Conservation (phyloP, 768 basidiomycete species). For the Filobasidium wieringae region DNA sequence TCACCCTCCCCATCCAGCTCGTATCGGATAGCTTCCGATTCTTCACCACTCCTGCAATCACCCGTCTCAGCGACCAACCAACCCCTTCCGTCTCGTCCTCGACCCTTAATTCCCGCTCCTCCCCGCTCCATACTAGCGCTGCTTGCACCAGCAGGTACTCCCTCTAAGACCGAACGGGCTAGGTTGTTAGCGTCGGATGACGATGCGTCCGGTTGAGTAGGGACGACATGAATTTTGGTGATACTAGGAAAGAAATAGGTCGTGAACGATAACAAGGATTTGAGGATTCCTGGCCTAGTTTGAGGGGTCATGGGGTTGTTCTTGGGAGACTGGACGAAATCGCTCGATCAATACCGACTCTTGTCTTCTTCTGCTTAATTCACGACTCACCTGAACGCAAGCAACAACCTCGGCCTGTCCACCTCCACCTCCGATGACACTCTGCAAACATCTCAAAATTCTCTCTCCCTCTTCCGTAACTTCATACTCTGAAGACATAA, state of each 20-base stretch:
- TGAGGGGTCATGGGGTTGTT: conserved; percentile 43
- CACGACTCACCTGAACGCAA: conserved; percentile 51
- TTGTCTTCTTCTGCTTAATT: conserved; percentile 18
- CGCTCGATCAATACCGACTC: not conserved
- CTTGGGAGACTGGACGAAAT: conserved; percentile 16
- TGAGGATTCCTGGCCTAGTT: conserved; percentile 56
- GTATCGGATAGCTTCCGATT: conserved; percentile 4
- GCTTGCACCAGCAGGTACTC: conserved; percentile 51
- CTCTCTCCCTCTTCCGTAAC: conserved; percentile 79
- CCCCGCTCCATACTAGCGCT: not conserved
- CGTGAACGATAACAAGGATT: conserved; percentile 85
- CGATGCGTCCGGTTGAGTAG: conserved; percentile 6
- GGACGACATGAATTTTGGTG: conserved; percentile 48
- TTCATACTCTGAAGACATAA: conserved; percentile 68
- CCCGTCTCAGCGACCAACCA: conserved; percentile 57
- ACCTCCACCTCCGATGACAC: conserved; percentile 66
- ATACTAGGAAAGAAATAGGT: conserved; percentile 86
- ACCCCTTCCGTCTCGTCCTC: conserved; percentile 53
- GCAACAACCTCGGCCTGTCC: conserved; percentile 50
- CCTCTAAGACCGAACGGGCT: conserved; percentile 68
- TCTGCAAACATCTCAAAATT: conserved; percentile 72
- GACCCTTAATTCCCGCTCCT: conserved; percentile 1
- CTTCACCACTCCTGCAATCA: conserved; percentile 3
- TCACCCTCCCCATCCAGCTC: conserved; percentile 37
- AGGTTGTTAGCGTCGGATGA: conserved; percentile 59